Base-by-base conservation (phyloP, 495 filamentous ascomycete genomes). In the Saxispiralis lemnorum region DNA sequence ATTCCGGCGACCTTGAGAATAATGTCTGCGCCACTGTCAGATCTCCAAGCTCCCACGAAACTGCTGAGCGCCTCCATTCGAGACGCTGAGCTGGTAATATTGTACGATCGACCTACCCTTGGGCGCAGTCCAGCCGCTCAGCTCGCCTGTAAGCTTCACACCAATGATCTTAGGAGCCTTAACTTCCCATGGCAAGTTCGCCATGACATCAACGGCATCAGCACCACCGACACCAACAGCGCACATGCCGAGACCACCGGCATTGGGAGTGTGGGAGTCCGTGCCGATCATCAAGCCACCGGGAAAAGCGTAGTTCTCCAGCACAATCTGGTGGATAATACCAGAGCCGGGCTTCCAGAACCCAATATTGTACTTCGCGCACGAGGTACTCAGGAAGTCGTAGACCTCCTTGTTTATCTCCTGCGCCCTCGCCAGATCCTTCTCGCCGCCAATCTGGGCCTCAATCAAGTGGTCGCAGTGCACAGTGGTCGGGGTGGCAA, bases 401-500 rank as follows among this genome's bases (percentile, higher is more conserved):
- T 96, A 97, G 51, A 97, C 89, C 65, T 97, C 89, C 75, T 96
- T 95, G 79, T 97, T 97, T 67, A 95, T 93, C 43, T 74, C 73
- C 56, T 85, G 68, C 51, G 92, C 92, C 57, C 89, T 75, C 42
- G 76, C 82, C 54, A 97, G 71, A 80, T 97, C 89, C 73, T 95
- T 88, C 38, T 72, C 77, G 57, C 92, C 89, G 58, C 89, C 89
- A 59, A 85, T 59, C 69, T 95, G 87, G 49, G 88, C 89, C 70
- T 96, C 89, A 65, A 97, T 97, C 72, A 97, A 76, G 71, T 97
- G 89, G 64, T 97, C 89, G 61, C 92, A 97, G 75, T 97, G 89
- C 52, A 97, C 92, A 19, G 89, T 97, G 51, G 83, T 79, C 33
- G 89, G 89, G 48, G 92, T 96, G 34, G 84, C 84, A 46, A 96